Conservation (phyloP, 176 grass and related monocot genomes). For the Oryza meridionalis region DNA sequence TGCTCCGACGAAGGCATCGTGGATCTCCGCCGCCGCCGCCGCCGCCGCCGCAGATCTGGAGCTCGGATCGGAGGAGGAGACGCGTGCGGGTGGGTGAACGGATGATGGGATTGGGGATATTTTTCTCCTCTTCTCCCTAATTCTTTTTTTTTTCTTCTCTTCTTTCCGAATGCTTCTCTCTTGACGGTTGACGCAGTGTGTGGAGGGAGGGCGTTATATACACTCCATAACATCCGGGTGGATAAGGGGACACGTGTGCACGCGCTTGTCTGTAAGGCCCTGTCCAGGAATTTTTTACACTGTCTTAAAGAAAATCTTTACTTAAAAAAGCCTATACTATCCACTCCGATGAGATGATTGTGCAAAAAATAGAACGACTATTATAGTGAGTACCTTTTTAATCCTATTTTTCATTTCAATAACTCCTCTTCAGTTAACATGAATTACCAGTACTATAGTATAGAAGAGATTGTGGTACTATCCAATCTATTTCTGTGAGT, state of each 20-base stretch:
- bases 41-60: constrained; percentile 45
- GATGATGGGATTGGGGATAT: constrained; percentile 2
- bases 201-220: background rate
- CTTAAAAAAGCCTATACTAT: too few relatives aligned
- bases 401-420: too few relatives aligned
- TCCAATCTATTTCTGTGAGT: too few relatives aligned
- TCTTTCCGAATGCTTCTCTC: background rate
- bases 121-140: background rate
- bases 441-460: too few relatives aligned
- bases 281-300: background rate
- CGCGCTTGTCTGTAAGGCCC: too few relatives aligned
- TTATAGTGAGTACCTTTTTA: too few relatives aligned
- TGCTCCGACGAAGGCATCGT: constrained; percentile 50
- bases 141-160: background rate
- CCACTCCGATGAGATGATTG: too few relatives aligned
- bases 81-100: background rate
- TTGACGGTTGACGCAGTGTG: background rate
- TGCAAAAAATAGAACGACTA: too few relatives aligned
- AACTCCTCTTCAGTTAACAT: too few relatives aligned
- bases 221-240: background rate
- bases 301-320: background rate
- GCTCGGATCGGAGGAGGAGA: background rate
- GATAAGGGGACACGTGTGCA: constrained; percentile 59
- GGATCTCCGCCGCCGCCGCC: constrained; percentile 27
- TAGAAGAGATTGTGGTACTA: too few relatives aligned